Base-by-base conservation (phyloP, 73 alveolate genomes). In the Paramecium biaurelia region DNA sequence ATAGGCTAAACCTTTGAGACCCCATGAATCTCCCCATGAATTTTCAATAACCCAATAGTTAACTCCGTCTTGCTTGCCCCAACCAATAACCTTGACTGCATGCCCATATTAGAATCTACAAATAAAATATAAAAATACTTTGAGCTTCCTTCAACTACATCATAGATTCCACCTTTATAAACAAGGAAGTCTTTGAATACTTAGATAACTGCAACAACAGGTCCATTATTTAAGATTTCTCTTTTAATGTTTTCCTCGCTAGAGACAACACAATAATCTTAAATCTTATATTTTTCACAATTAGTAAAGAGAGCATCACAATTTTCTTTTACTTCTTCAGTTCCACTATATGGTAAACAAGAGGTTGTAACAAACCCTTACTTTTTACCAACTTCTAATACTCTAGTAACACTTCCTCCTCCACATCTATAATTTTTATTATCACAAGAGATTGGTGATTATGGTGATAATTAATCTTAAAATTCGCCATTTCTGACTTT, bases 21-120 rank as follows among this genome's bases (percentile, higher is more conserved):
- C 99, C 99, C 99, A 98, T 70, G 95, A 97, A 70, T 92, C 95
- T 57, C 99, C 99, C 99, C 99, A 97, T 28, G 97, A 68, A 92
- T 97, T 98, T 88, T 97, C 99, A 70, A 97, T 90, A 58, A 97
- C 94, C 99, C 99, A 97, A 87, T 86, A 93, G 49, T 96, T 98
- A n/a, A 85, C 85, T 26, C 96, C 98, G 70, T 92, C 95, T 70
- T 95, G 97, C 26, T 85, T 76, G 20, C 97, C 99, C 99, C 99
- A 98, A 24, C 99, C 99, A 20, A 98, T 93, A 72, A 98, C 95
- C 84, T 97, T 96, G 12, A 96, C 98, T 7, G 97, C 93, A 84
- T 97, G 98, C 26, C 85, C 92, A 58, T 98, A 99, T 84, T 95
- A 72, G 70, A 96, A 85, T 85, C 90, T 79, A 35, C 4, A 3